Base-by-base conservation (phyloP, 768 basidiomycete species). In the Kwoniella heveanensis region DNA sequence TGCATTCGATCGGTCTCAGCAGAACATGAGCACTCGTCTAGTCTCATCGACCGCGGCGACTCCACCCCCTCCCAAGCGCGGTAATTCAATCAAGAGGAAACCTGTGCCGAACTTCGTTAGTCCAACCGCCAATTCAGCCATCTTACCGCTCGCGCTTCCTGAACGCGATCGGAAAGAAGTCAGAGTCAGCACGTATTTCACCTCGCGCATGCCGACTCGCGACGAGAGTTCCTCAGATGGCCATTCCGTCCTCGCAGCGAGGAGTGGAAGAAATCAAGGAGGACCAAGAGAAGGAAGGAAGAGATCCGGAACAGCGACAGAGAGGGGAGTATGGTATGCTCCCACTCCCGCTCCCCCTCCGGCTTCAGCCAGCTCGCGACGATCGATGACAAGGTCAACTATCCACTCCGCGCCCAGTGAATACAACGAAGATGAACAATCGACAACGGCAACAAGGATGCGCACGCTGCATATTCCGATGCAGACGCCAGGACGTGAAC, bases 31-130 rank as follows among this genome's bases (percentile, higher is more conserved):
- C n/a, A n/a, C n/a, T n/a, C n/a, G n/a, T n/a, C n/a, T n/a, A n/a
- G n/a, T n/a, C n/a, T n/a, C n/a, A n/a, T n/a, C n/a, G n/a, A n/a
- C n/a, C n/a, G n/a, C n/a, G n/a, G n/a, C n/a, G n/a, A n/a, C n/a
- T n/a, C n/a, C n/a, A n/a, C n/a, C n/a, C n/a, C 32, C 32, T 44
- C 17, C 24, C 29, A 52, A 29, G 25, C 47, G 56, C 12, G 51
- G 37, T 22, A 57, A 64, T 26, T 64, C 62, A 19, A 64, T 64
- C 48, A 57, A 58, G 39, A 25, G 62, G 15, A 64, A 64, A 44
- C 48, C 62, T 21, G 62, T 64, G 2, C 62, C 62, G 1, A 37
- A 25, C 24, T 7, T 26, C 7, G 52, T n/a, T 21, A 30, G n/a
- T 30, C 27, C 39, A 17, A 44, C 4, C 3, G 10, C 39, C 19